Evolutionary conservation across 1,284 basidiomycete genomes (phyloP), one percentile per base, ranked within the genome.

Genomic region (Cryptococcus sp.): DNA sequence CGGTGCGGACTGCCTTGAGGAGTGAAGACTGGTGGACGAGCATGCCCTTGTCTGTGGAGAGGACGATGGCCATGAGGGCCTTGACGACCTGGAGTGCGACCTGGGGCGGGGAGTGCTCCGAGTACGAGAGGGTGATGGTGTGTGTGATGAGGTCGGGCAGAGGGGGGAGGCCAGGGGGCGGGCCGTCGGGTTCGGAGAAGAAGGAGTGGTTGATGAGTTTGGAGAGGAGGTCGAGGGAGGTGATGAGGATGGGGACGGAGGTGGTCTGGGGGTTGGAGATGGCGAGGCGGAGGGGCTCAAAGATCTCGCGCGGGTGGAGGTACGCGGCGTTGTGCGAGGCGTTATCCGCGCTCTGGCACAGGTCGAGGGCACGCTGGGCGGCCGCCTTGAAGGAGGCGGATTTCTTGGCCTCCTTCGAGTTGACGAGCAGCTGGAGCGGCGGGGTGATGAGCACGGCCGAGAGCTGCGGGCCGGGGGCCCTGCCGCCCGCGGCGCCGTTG

Each of bases 131-230:
- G 12, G 94, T 94, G 67, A 98, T 92, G 36, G 93, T 96, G 73
- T 91, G 87, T 4, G 90, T 89, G 56, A 98, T 91, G 33, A 93
- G 78, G 70, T 97, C 94, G 24, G 95, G 88, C 5, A 97, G 81
- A 12, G 87, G 86, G 1, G 84, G 84, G 51, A 53, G 83, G 80
- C 37, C 83, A 69, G 63, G 77, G 76, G 59, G 82, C 59, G 65
- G 83, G 4, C 83, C 66, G 43, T 77, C 67, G n/a, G 81, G 76
- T 43, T 79, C 77, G 35, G 82, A 79, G 70, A 98, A 97, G 82
- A 97, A 97, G 38, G 90, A 91, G 75, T 97, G 91, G 8, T 91
- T 92, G 62, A 97, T 89, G 65, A 98, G 84, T 77, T 98, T 98
- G 48, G 91, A 89, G 58, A 96, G 91, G 67, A 94, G 92, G 77